Percentiles rank a stretch among this genome's conserved stretches.
phyloP scores from a whole-genome alignment of 495 filamentous ascomycete genomes.

The Halenospora varia region DNA sequence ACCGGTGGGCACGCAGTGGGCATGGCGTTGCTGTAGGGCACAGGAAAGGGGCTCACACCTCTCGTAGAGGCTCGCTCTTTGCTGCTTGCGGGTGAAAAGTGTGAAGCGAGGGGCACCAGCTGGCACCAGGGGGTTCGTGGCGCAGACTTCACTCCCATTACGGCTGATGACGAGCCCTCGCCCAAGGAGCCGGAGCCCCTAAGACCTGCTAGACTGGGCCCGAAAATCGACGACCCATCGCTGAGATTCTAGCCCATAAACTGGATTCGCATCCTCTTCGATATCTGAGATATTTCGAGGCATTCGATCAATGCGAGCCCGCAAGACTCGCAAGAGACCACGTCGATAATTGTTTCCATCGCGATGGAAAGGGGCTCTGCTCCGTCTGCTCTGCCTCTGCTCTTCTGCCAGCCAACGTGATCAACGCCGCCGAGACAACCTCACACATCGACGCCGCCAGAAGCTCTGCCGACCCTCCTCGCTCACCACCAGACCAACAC shows the following conservation, averaged over 20 bases:
- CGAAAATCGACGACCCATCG: neutral
- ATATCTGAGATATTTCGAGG: neutral
- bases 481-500: no score
- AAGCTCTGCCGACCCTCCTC: neutral
- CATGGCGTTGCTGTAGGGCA: conserved; percentile 9
- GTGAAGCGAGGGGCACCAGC: neutral
- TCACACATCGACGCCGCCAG: neutral
- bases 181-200: neutral
- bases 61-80: no score
- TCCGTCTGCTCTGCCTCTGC: neutral
- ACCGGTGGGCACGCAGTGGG: neutral
- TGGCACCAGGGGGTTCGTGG: neutral
- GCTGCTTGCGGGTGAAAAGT: neutral
- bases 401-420: neutral
- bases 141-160: neutral
- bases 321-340: no score
- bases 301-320: neutral
- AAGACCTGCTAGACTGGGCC: neutral
- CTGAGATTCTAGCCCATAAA: neutral
- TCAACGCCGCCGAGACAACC: conserved; percentile 1
- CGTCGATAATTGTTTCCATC: no score
- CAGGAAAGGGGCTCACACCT: neutral
- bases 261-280: neutral
- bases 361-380: neutral
- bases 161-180: conserved; percentile 1